A percentile compares a stretch with the other conserved stretches of the same genome.
Conservation (phyloP, 345 rosid genomes). For the Lepidium sativum region DNA sequence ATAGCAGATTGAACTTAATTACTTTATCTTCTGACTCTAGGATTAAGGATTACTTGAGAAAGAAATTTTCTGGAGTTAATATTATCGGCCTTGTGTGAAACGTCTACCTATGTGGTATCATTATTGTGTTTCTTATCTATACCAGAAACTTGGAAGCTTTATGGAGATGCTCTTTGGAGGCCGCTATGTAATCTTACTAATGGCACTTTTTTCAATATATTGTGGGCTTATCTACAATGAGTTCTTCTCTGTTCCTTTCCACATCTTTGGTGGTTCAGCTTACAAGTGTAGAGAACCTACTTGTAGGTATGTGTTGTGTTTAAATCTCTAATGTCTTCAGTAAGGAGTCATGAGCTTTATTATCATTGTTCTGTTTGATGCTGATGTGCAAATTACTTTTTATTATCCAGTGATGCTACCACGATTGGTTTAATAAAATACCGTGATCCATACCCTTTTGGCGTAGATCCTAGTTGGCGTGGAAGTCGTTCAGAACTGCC, state of each 20-base stretch:
- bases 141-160: slow-evolving; percentile 97
- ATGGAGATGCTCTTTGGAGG: slow-evolving; percentile 99
- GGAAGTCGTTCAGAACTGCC: slow-evolving; percentile 97
- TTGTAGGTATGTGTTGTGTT: slow-evolving; percentile 52
- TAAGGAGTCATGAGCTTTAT: background rate
- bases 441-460: slow-evolving; percentile 85
- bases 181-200: slow-evolving; percentile 79
- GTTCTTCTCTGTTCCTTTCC: slow-evolving; percentile 92
- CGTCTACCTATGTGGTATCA: background rate
- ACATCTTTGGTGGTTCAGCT: slow-evolving; percentile 91
- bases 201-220: slow-evolving; percentile 90
- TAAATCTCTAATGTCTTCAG: slow-evolving; percentile 1
- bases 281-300: slow-evolving; percentile 76
- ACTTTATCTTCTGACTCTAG: background rate
- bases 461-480: slow-evolving; percentile 99
- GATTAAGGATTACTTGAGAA: background rate
- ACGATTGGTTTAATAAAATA: slow-evolving; percentile 69
- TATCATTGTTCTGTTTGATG: background rate
- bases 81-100: background rate
- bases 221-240: slow-evolving; percentile 98
- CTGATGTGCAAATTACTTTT: slow-evolving; percentile 17
- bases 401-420: slow-evolving; percentile 59
- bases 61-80: background rate
- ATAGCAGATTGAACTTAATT: background rate
- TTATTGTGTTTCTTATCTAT: slow-evolving; percentile 9